Evolutionary conservation across 305 asterid genomes (phyloP).

Genomic region (Solanum hybrid): DNA sequence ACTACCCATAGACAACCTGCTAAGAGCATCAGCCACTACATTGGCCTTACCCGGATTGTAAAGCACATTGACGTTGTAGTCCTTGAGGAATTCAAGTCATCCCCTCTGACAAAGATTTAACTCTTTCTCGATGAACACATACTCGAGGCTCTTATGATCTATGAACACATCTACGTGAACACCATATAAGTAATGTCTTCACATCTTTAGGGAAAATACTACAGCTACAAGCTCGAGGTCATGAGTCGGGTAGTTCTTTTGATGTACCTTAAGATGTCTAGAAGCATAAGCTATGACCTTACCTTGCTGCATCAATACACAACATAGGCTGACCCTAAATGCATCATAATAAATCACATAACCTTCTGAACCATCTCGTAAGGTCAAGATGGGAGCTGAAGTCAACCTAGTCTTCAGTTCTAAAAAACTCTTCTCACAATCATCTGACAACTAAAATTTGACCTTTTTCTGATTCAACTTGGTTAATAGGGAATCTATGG

Average conservation of each 20-base stretch:
- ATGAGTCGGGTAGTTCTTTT: neutral
- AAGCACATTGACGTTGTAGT: neutral
- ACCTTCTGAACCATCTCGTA: neutral
- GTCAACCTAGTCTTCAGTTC: neutral
- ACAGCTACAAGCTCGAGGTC: neutral
- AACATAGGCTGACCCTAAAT: neutral
- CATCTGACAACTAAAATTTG: neutral
- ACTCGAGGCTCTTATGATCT: neutral
- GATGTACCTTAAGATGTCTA: neutral
- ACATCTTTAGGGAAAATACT: neutral
- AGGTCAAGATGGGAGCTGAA: neutral
- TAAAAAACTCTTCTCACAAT: too few relatives aligned
- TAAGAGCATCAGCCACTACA: neutral
- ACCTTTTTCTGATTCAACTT: neutral
- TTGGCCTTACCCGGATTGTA: neutral
- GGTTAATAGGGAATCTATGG: neutral
- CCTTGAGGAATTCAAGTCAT: neutral
- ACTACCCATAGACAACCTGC: neutral
- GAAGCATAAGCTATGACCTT: neutral
- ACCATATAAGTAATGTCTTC: neutral
- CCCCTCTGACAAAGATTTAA: neutral
- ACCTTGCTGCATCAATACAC: neutral
- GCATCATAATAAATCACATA: neutral
- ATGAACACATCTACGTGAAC: neutral
- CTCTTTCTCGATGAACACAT: neutral